Conservation (phyloP, 495 filamentous ascomycete species). For the Haplographium delicatum region DNA sequence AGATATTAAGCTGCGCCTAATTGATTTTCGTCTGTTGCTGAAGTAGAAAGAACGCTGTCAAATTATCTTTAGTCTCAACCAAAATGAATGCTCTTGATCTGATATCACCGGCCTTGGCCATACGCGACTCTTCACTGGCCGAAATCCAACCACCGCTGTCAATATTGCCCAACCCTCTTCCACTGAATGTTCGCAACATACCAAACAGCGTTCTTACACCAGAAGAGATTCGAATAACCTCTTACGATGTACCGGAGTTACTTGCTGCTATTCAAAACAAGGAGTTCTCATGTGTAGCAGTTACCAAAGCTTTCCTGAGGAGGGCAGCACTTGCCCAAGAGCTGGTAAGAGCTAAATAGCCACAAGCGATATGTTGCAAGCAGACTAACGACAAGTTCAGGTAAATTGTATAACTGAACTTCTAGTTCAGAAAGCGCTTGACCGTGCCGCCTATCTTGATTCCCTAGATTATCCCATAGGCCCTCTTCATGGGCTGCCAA, state of each 20-base stretch:
- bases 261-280: not conserved
- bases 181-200: conserved; percentile 5
- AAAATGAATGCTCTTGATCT: conserved; percentile 3
- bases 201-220: conserved; percentile 6
- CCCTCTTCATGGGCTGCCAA: conserved; percentile 52
- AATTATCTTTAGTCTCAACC: too few species aligned
- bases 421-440: conserved; percentile 44
- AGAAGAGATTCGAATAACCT: conserved; percentile 7
- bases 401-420: conserved; percentile 53
- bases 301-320: conserved; percentile 53
- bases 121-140: conserved; percentile 1
- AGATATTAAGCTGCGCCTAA: too few species aligned
- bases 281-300: conserved; percentile 16
- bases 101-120: not conserved
- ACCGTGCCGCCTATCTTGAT: conserved; percentile 45
- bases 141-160: not conserved
- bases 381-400: conserved; percentile 9
- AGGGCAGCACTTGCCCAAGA: conserved; percentile 25
- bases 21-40: too few species aligned
- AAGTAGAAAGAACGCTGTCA: too few species aligned
- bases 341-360: too few species aligned
- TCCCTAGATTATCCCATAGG: conserved; percentile 39
- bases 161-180: conserved; percentile 1
- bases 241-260: not conserved
- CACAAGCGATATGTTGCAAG: too few species aligned